These are phyloP conservation scores for Alternaria arbusti DNA, from an alignment of 2,329 filamentous ascomycete genomes.

Conservation along the genomic window DNA sequence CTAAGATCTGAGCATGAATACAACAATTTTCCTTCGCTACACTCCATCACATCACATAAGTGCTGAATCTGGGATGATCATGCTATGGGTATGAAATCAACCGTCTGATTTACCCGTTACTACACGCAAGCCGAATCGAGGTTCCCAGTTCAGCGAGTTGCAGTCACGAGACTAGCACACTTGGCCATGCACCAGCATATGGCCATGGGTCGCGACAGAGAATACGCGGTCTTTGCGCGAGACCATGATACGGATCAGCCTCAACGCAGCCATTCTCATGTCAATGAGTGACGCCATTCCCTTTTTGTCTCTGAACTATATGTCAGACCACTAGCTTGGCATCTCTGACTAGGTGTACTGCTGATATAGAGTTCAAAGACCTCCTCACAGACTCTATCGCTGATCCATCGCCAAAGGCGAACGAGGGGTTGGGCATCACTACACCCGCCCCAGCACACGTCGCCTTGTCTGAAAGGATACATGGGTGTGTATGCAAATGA, in stretches of 20 bases:
- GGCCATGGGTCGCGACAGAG: background rate
- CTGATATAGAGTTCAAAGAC: background rate
- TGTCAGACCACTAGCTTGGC: background rate
- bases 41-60: background rate
- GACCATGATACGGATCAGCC: background rate
- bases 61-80: background rate
- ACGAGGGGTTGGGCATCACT: background rate
- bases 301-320: background rate
- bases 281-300: background rate
- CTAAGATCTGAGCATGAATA: slow-evolving; percentile 37
- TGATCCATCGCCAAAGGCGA: background rate
- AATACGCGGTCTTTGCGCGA: background rate
- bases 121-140: background rate
- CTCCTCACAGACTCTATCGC: background rate
- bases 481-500: background rate
- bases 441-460: no score
- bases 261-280: background rate
- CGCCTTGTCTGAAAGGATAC: background rate
- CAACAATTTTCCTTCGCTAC: background rate
- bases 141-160: background rate
- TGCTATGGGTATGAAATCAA: background rate
- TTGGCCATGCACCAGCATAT: slow-evolving; percentile 7
- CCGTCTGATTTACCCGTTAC: slow-evolving; percentile 11
- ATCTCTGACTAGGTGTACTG: background rate
- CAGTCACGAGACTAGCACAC: background rate